Base-by-base conservation (phyloP, 805 yeast species). In the Yarrowia sp. region DNA sequence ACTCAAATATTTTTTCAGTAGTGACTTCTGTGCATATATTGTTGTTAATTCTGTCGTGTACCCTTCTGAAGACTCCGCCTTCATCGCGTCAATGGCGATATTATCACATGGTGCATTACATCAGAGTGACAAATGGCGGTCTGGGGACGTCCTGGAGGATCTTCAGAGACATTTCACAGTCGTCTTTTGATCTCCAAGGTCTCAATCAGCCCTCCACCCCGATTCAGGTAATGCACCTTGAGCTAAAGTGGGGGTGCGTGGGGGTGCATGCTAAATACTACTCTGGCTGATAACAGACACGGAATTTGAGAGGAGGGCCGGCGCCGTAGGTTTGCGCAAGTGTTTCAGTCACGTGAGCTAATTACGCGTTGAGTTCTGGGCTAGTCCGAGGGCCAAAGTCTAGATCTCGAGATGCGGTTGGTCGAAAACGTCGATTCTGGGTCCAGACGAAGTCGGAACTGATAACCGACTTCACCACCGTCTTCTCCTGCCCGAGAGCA, bases 91-190 rank as follows among this genome's bases (percentile, higher is more conserved):
- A 2, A 8, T 2, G 7, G 10, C 16, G 8, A 32, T 49, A 49
- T 49, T 49, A 49, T 49, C 55, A 49, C 55, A 49, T 49, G 55
- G 55, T 49, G 55, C 55, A 49, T 49, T 49, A 49, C 55, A 49
- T 49, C 19, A 49, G 52, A 48, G 36, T 48, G 52, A 48, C 52
- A 26, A 26, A 48, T 26, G 52, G 36, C 32, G 32, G 32, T 19
- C 19, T 9, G 10, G 5, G 5, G 46, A 15, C 2, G 19, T 42
- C 46, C 9, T 5, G 9, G 46, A 1, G 19, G 46, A 42, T 26
- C 46, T 12, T 7, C 16, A 41, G 45, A 38, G 10, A 11, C 40
- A 9, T 11, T 7, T 2, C 40, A 38, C 10, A 9, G 10, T 9
- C 40, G 5, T 10, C 8, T 38, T 38, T 11, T 38, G 40, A 9